Percentiles rank a stretch among this genome's conserved stretches.
Conservation (phyloP, 495 filamentous ascomycete species). For the Penicillium dipodomyicola region DNA sequence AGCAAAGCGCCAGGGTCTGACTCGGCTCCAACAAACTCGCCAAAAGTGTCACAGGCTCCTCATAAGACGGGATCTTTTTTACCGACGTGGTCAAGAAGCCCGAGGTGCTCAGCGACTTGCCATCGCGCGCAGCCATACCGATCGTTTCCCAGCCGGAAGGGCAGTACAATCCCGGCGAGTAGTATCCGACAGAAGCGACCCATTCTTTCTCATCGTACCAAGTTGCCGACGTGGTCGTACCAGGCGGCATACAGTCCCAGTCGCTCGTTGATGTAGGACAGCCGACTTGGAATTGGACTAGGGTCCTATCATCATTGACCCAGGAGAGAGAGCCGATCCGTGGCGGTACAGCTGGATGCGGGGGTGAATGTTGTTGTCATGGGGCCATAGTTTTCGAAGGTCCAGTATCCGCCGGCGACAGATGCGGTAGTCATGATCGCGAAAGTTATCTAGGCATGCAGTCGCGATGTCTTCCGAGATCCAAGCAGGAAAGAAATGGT, state of each 20-base stretch:
- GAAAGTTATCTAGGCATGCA: not conserved
- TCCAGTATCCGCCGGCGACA: slow-evolving; percentile 9
- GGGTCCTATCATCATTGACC: not conserved
- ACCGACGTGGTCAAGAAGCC: not conserved
- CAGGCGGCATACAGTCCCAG: slow-evolving; percentile 1
- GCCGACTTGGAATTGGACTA: not conserved
- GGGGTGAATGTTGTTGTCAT: slow-evolving; percentile 15
- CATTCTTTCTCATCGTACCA: not conserved
- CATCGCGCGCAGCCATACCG: slow-evolving; percentile 6
- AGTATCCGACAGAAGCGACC: not conserved
- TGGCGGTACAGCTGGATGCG: slow-evolving; percentile 8
- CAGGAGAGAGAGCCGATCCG: not conserved
- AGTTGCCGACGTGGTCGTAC: slow-evolving; percentile 1
- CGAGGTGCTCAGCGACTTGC: not conserved
- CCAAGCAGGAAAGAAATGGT: not conserved
- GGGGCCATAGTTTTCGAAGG: slow-evolving; percentile 14
- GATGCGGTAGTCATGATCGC: not conserved
- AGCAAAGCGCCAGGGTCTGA: slow-evolving; percentile 9
- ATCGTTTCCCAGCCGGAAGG: slow-evolving; percentile 9
- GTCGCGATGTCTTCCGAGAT: not conserved
- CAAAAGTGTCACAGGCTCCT: not conserved
- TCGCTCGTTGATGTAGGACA: not conserved
- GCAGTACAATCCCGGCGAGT: slow-evolving; percentile 12
- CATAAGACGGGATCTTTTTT: not conserved
- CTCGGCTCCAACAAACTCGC: slow-evolving; percentile 6